Conservation (phyloP, 2,329 filamentous ascomycete species). For the Fusarium redolens region DNA sequence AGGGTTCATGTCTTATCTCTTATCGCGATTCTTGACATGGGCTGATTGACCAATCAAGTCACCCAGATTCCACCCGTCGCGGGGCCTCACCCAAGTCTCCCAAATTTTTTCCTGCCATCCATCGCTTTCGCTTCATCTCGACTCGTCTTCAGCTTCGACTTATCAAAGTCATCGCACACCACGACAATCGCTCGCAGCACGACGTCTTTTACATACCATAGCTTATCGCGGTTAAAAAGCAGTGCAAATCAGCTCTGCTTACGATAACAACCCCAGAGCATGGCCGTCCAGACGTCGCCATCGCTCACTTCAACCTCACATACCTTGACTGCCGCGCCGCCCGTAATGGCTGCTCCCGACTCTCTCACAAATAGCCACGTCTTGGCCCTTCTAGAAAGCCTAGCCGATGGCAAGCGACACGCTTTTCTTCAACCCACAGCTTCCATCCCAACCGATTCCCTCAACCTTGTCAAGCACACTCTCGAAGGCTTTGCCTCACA, state of each 20-base stretch:
- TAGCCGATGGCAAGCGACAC: conserved; percentile 72
- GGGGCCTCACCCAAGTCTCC: conserved; percentile 38
- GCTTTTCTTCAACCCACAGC: conserved; percentile 79
- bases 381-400: conserved; percentile 66
- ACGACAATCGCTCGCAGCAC: conserved; percentile 1
- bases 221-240: background rate
- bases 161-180: conserved; percentile 13
- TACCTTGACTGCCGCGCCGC: conserved; percentile 66
- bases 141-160: conserved; percentile 32
- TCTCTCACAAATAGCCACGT: conserved; percentile 52
- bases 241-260: conserved; percentile 32
- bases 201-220: background rate
- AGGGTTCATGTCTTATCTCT: conserved; percentile 26
- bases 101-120: conserved; percentile 44
- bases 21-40: conserved; percentile 15
- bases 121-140: conserved; percentile 7
- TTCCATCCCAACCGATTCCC: conserved; percentile 74
- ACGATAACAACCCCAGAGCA: conserved; percentile 40
- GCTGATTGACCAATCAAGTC: conserved; percentile 38
- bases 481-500: conserved; percentile 82
- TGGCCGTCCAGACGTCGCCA: conserved; percentile 61
- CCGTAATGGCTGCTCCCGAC: conserved; percentile 56
- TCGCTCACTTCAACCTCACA: conserved; percentile 73
- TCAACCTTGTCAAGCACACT: conserved; percentile 81
- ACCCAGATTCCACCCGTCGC: conserved; percentile 5